These are phyloP conservation scores for Wickerhamomyces sp. DNA, from an alignment of 1,139 yeast species.

Conservation along the genomic window DNA sequence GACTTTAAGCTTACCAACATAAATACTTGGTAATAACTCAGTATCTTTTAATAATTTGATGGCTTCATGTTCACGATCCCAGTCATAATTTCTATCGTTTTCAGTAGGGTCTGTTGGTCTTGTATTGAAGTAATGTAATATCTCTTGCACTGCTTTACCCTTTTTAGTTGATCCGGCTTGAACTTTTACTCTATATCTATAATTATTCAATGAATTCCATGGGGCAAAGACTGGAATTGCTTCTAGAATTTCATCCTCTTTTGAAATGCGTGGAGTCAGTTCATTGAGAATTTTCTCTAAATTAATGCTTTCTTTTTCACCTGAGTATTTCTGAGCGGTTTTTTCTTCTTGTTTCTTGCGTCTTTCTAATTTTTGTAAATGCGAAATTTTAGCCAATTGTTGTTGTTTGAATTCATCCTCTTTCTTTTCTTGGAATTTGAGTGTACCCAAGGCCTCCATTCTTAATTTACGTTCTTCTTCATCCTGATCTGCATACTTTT, in stretches of 20 bases:
- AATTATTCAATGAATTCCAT: conserved; percentile 73
- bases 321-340: conserved; percentile 45
- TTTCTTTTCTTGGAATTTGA: conserved; percentile 42
- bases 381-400: conserved; percentile 29
- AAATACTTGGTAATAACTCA: conserved; percentile 47
- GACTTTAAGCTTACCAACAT: conserved; percentile 46
- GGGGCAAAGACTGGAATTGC: conserved; percentile 91
- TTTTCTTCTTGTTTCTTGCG: conserved; percentile 47
- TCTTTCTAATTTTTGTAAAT: conserved; percentile 30
- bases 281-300: conserved; percentile 31
- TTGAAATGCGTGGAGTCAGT: conserved; percentile 31
- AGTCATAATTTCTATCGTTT: conserved; percentile 53
- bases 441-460: conserved; percentile 80
- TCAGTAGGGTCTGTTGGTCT: conserved; percentile 50
- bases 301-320: conserved; percentile 27
- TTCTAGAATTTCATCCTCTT: conserved; percentile 41
- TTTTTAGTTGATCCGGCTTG: conserved; percentile 87
- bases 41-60: conserved; percentile 54
- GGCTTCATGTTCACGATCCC: conserved; percentile 66
- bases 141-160: conserved; percentile 78
- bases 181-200: conserved; percentile 78
- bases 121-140: conserved; percentile 52
- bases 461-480: conserved; percentile 76
- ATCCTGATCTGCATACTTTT: conserved; percentile 86
- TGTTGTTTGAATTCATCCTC: conserved; percentile 32